A percentile compares a stretch with the other conserved stretches of the same genome.
These are phyloP conservation scores for Microstegium vimineum DNA, from an alignment of 176 grass and related monocot species.

Conservation along the genomic window DNA sequence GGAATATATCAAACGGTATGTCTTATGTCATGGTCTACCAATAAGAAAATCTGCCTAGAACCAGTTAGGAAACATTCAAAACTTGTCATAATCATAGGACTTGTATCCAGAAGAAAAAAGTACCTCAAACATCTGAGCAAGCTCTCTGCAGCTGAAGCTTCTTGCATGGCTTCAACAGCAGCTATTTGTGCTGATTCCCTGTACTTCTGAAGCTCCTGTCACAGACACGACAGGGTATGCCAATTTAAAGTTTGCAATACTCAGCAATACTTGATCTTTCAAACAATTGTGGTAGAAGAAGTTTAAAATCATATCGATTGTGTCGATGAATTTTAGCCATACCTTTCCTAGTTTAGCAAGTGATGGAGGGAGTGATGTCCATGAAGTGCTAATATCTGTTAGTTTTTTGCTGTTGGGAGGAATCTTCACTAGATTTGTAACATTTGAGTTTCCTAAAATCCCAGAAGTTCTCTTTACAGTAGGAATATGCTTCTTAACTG, in stretches of 20 bases:
- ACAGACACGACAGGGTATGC: neutral
- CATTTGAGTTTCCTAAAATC: constrained; percentile 51
- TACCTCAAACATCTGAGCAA: constrained; percentile 99
- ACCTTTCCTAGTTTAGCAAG: constrained; percentile 94
- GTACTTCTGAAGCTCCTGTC: constrained; percentile 78
- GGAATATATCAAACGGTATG: constrained; percentile 7
- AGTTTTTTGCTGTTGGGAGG: constrained; percentile 65
- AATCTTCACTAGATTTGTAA: constrained; percentile 79
- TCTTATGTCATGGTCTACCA: neutral
- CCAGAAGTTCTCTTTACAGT: constrained; percentile 48
- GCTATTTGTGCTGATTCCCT: constrained; percentile 87
- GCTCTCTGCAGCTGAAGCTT: constrained; percentile 92
- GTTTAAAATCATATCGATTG: constrained; percentile 1
- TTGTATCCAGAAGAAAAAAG: constrained; percentile 7
- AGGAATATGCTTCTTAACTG: constrained; percentile 50
- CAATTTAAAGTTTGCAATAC: neutral
- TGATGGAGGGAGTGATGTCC: constrained; percentile 68
- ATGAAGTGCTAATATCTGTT: constrained; percentile 67
- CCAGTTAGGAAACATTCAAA: constrained; percentile 19
- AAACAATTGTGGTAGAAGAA: neutral
- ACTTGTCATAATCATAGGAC: constrained; percentile 5
- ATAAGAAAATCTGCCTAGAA: constrained; percentile 19
- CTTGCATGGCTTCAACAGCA: constrained; percentile 88
- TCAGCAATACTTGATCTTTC: neutral
- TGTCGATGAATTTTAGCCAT: constrained; percentile 4